Conservation (phyloP, 306 rosid species). For the Medicago lupulina region DNA sequence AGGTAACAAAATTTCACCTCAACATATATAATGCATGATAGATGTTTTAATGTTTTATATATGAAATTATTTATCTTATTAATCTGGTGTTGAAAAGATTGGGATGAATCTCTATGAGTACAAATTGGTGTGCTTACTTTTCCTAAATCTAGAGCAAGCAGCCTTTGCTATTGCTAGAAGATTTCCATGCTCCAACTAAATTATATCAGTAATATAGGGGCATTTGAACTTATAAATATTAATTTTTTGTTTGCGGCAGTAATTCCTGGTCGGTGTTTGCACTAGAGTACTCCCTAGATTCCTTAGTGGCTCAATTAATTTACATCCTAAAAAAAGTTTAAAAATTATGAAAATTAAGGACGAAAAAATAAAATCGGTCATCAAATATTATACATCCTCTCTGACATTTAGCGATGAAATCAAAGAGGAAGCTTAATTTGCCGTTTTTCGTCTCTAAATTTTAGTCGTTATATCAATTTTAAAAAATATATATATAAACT, state of each 20-base stretch:
- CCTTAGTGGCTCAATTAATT: neutral
- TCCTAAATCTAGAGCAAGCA: constrained; percentile 28
- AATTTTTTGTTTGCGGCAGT: neutral
- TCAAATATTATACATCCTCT: no score
- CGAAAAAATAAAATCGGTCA: neutral
- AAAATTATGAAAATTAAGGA: no score
- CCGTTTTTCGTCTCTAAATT: no score
- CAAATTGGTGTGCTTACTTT: constrained; percentile 35
- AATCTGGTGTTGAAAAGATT: neutral
- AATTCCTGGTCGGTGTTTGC: neutral
- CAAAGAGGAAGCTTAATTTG: no score
- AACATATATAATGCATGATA: neutral
- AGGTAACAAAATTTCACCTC: neutral
- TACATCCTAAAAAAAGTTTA: no score
- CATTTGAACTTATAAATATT: neutral
- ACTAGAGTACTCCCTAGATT: neutral
- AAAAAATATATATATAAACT: neutral
- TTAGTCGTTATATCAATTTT: neutral
- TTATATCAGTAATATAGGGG: neutral
- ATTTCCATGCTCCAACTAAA: constrained; percentile 1
- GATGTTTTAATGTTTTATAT: neutral
- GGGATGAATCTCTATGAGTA: neutral
- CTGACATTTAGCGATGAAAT: no score
- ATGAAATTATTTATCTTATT: neutral
- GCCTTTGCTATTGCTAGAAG: constrained; percentile 38